phyloP scores from a whole-genome alignment of 2,329 filamentous ascomycete species.

The Cladosporium sp. region DNA sequence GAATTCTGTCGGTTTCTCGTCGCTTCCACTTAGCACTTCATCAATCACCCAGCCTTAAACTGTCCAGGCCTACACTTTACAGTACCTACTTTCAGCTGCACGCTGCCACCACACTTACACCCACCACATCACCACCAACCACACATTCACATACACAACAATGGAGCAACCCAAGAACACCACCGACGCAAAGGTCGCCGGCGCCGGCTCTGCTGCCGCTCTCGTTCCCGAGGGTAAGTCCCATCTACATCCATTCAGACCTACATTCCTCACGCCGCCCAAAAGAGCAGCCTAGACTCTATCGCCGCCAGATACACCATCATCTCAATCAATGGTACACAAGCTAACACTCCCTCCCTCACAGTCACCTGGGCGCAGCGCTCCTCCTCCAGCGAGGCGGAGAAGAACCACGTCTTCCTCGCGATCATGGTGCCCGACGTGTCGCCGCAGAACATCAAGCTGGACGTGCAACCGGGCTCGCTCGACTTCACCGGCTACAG shows the following conservation, averaged over 20 bases:
- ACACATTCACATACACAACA: slow-evolving; percentile 9
- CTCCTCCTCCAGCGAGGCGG: slow-evolving; percentile 71
- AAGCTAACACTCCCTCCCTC: slow-evolving; percentile 17
- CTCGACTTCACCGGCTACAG: slow-evolving; percentile 82
- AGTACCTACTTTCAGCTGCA: slow-evolving; percentile 6
- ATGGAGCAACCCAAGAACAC: slow-evolving; percentile 32
- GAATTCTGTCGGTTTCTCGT: slow-evolving; percentile 14
- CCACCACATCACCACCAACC: slow-evolving; percentile 1
- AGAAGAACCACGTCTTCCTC: slow-evolving; percentile 93
- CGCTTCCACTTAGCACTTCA: slow-evolving; percentile 11
- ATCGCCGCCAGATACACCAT: too few relatives aligned
- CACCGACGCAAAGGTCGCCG: slow-evolving; percentile 30
- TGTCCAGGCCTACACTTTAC: background rate
- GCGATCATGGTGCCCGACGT: slow-evolving; percentile 89
- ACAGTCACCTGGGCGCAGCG: slow-evolving; percentile 97
- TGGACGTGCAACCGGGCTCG: slow-evolving; percentile 73
- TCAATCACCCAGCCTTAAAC: slow-evolving; percentile 1
- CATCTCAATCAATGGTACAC: too few relatives aligned
- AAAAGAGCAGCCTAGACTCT: too few relatives aligned
- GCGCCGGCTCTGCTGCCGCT: slow-evolving; percentile 26
- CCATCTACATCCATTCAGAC: background rate
- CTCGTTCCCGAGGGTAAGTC: slow-evolving; percentile 35
- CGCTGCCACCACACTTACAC: slow-evolving; percentile 1
- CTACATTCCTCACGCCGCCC: too few relatives aligned
- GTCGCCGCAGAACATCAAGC: slow-evolving; percentile 67